Conservation (phyloP, 2,329 filamentous ascomycete species). For the Fusarium stilboides region DNA sequence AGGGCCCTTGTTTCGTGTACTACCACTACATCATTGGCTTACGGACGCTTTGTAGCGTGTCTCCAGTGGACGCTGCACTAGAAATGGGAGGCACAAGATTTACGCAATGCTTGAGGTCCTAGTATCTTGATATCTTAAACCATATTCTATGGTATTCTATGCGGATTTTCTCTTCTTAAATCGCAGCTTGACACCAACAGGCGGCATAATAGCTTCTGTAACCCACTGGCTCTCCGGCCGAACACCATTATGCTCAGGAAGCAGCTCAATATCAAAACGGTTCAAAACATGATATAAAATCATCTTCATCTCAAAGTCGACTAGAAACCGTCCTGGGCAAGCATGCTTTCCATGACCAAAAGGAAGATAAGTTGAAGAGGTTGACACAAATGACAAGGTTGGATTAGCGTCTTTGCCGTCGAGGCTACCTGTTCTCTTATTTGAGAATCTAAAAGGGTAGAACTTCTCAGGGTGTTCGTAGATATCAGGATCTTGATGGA, state of each 20-base stretch:
- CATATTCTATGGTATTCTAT: neutral
- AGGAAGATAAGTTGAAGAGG: slow-evolving; percentile 46
- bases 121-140: no score
- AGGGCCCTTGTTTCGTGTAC: slow-evolving; percentile 15
- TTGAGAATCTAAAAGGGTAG: slow-evolving; percentile 60
- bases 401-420: neutral
- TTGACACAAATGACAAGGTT: slow-evolving; percentile 31
- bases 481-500: slow-evolving; percentile 51
- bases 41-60: no score
- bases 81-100: no score
- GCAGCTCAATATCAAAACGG: slow-evolving; percentile 41
- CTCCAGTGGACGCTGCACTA: no score
- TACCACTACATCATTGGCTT: neutral
- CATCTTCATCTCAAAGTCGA: slow-evolving; percentile 54
- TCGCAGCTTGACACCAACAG: slow-evolving; percentile 33
- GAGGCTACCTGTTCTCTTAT: slow-evolving; percentile 47
- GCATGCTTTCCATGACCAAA: slow-evolving; percentile 57
- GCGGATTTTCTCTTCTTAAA: slow-evolving; percentile 24
- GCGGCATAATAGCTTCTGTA: slow-evolving; percentile 42
- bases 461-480: slow-evolving; percentile 56
- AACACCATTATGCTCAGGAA: slow-evolving; percentile 39
- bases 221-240: slow-evolving; percentile 42
- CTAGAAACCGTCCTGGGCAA: slow-evolving; percentile 51
- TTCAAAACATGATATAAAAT: slow-evolving; percentile 44
- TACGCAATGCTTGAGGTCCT: no score